Evolutionary conservation across 306 rosid genomes (phyloP).

Genomic region (Cucumis melo): DNA sequence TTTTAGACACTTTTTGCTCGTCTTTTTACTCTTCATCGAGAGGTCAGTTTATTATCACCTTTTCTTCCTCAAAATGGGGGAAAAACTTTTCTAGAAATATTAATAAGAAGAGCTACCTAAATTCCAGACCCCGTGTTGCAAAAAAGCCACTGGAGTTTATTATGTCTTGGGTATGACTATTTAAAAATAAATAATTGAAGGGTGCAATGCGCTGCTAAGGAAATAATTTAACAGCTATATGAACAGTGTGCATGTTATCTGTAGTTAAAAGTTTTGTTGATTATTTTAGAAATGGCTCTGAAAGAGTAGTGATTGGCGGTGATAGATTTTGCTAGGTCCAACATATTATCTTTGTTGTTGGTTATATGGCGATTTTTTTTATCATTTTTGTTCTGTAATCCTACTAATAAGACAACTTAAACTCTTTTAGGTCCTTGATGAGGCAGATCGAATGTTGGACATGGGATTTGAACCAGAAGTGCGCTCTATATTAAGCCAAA

Average conservation of each 20-base stretch:
- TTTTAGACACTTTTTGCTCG: neutral
- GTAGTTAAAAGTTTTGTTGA: neutral
- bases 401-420: neutral
- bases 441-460: conserved; percentile 97
- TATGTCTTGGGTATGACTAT: too few species aligned
- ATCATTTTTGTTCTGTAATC: neutral
- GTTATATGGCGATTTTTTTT: neutral
- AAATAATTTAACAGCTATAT: neutral
- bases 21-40: neutral
- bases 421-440: conserved; percentile 73
- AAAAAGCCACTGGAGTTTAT: neutral
- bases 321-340: neutral
- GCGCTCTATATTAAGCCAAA: conserved; percentile 77
- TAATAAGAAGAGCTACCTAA: neutral
- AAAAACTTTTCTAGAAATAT: neutral
- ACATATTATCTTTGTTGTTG: neutral
- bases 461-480: conserved; percentile 94
- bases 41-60: neutral
- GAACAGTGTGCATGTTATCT: neutral
- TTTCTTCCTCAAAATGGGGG: neutral
- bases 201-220: neutral
- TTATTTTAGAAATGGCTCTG: neutral
- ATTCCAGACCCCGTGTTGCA: neutral
- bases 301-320: neutral
- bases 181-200: neutral